phyloP scores from a whole-genome alignment of 148 eudicot genomes.

The Amaranthus palmeri region DNA sequence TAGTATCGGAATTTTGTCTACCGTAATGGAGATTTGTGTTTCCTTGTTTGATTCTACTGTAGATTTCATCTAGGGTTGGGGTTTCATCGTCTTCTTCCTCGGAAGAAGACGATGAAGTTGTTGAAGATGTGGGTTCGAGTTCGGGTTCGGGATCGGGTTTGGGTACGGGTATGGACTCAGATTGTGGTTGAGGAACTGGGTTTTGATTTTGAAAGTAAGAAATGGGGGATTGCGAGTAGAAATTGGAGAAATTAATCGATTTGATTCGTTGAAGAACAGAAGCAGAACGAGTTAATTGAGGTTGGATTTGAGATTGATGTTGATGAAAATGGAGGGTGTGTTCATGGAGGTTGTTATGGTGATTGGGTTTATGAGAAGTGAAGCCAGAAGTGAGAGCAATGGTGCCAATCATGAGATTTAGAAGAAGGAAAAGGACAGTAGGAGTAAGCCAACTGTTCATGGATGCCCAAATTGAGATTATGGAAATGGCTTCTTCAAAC shows the following conservation, averaged over 20 bases:
- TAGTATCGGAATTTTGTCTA: conserved; percentile 58
- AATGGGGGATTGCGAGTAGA: conserved; percentile 28
- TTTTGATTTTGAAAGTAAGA: not conserved
- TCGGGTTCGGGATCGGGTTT: conserved; percentile 14
- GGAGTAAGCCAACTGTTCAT: conserved; percentile 81
- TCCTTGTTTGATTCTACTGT: conserved; percentile 32
- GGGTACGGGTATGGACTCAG: conserved; percentile 18
- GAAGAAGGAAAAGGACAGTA: conserved; percentile 60
- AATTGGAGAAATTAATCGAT: conserved; percentile 50
- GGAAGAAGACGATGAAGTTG: conserved; percentile 2
- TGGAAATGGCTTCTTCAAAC: conserved; percentile 54
- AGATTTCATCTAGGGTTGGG: conserved; percentile 57
- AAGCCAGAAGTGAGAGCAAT: conserved; percentile 55
- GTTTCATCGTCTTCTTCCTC: conserved; percentile 25
- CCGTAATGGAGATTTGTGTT: conserved; percentile 16
- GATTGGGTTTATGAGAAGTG: conserved; percentile 25
- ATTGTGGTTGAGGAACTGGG: conserved; percentile 1
- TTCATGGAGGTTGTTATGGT: conserved; percentile 8
- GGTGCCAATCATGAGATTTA: conserved; percentile 73
- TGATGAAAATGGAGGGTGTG: conserved; percentile 5
- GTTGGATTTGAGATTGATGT: conserved; percentile 17
- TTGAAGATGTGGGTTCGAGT: not conserved
- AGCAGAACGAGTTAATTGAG: conserved; percentile 32
- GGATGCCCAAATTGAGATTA: conserved; percentile 61
- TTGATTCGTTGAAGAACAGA: conserved; percentile 65